phyloP scores from a whole-genome alignment of 495 filamentous ascomycete genomes.

The Aspergillus sparsus region DNA sequence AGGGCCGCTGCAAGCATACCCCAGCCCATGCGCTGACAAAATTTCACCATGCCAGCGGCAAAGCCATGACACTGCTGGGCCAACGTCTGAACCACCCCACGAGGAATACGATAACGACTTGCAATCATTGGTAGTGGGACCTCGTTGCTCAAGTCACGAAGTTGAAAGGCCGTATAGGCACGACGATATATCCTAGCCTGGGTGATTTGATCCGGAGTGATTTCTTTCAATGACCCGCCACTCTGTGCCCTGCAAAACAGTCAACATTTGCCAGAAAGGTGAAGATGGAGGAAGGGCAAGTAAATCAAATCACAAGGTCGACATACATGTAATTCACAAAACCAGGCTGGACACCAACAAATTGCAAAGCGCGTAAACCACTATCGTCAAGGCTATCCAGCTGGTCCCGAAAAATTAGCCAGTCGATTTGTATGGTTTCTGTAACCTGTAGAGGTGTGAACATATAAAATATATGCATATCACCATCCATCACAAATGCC shows the following conservation, averaged over 20 bases:
- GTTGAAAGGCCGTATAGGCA: constrained; percentile 77
- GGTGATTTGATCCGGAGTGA: constrained; percentile 59
- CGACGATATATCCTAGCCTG: constrained; percentile 67
- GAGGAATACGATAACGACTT: constrained; percentile 65
- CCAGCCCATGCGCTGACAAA: constrained; percentile 75
- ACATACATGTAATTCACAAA: constrained; percentile 71
- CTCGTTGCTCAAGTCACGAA: constrained; percentile 81
- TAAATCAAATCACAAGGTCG: background rate
- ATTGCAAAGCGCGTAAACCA: constrained; percentile 64
- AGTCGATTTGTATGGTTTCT: constrained; percentile 58
- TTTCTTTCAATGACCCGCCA: constrained; percentile 63
- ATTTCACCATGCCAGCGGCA: constrained; percentile 73
- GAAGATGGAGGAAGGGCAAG: background rate
- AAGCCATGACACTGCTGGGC: constrained; percentile 78
- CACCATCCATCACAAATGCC: constrained; percentile 81
- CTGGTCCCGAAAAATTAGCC: constrained; percentile 71
- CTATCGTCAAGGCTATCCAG: constrained; percentile 71
- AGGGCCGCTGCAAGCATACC: constrained; percentile 72
- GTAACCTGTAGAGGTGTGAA: constrained; percentile 69
- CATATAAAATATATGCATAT: constrained; percentile 81
- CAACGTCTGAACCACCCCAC: constrained; percentile 71
- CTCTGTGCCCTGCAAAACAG: constrained; percentile 62
- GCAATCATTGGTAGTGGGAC: constrained; percentile 70
- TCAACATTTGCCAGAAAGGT: constrained; percentile 28
- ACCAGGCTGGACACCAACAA: constrained; percentile 68